phyloP scores from a whole-genome alignment of 371 early-diverging fungal genomes.

The Batkoa obscura region DNA sequence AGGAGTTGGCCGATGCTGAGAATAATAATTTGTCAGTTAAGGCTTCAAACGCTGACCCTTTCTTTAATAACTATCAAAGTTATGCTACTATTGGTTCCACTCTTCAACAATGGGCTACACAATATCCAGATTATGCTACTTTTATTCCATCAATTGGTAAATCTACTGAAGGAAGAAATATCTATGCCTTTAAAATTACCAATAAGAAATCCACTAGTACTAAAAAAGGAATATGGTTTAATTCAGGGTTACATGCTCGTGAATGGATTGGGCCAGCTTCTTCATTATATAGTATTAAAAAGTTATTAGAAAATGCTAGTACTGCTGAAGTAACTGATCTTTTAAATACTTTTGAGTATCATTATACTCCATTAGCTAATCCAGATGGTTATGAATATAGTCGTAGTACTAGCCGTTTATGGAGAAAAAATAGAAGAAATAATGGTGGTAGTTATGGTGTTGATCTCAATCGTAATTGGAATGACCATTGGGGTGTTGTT shows the following conservation, averaged over 20 bases:
- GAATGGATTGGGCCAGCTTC: conserved; percentile 6
- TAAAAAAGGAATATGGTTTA: not conserved
- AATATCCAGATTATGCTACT: not conserved
- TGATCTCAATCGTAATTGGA: not conserved
- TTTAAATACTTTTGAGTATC: not conserved
- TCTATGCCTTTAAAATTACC: conserved; percentile 1
- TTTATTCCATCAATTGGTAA: conserved; percentile 1
- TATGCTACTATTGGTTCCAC: not conserved
- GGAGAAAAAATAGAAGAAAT: conserved; percentile 2
- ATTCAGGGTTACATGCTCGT: conserved; percentile 2
- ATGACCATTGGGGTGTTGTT: conserved; percentile 1
- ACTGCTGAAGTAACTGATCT: not conserved
- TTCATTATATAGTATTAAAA: not conserved
- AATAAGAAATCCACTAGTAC: not conserved
- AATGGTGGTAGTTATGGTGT: not conserved
- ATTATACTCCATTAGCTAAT: conserved; percentile 3
- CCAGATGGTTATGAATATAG: conserved; percentile 2
- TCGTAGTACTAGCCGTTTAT: not conserved
- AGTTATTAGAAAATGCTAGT: not conserved
- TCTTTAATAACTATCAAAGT: conserved; percentile 1
- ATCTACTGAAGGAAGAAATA: not conserved
- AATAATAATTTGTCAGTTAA: not conserved
- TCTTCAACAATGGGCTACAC: not conserved
- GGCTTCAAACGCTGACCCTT: not conserved
- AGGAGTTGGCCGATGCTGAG: not conserved